Base-by-base conservation (phyloP, 2,329 filamentous ascomycete species). In the Diaporthe sp. region DNA sequence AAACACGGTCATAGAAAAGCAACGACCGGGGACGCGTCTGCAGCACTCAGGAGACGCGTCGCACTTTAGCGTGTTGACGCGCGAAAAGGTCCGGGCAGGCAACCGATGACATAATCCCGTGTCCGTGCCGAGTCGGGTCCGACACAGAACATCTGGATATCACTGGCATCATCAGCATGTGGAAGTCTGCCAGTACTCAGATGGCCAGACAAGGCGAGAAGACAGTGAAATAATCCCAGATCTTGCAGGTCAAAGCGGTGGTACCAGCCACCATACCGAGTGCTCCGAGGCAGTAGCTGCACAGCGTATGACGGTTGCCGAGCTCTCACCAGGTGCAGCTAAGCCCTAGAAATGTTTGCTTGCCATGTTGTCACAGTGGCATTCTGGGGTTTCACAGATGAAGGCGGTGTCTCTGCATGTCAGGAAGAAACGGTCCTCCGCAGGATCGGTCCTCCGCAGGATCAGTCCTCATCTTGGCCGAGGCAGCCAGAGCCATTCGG, bases 21-120 rank as follows among this genome's bases (percentile, higher is more conserved):
- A 33, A 33, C n/a, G 15, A 25, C 28, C 5, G 17, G 22, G 28
- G 47, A 69, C 71, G 71, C 61, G 71, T 69, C 68, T 38, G 70
- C 35, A 15, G 60, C 25, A 22, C 25, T 22, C 10, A 52, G 70
- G 47, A 75, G 75, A 75, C 75, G 73, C 75, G 75, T 73, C 38
- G 73, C 73, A 73, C 35, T 68, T 70, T 71, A 61, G 52, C 66
- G 67, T 45, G 17, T 54, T 55, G 45, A 30, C 57, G 61, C 25
- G 45, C 40, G 40, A 38, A 40, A 22, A 52, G 28, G 19, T 17
- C 15, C 22, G 17, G 17, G 17, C 19, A 3, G 17, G 33, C 13
- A 3, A 30, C 55, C 13, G 66, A 69, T 69, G 60, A 55, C 47
- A 30, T 71, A 58, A 74, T 38, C 40, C 19, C 60, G 50, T 10